Evolutionary conservation across 129 eudicot species (phyloP).

Genomic region (Centaurea solstitialis): DNA sequence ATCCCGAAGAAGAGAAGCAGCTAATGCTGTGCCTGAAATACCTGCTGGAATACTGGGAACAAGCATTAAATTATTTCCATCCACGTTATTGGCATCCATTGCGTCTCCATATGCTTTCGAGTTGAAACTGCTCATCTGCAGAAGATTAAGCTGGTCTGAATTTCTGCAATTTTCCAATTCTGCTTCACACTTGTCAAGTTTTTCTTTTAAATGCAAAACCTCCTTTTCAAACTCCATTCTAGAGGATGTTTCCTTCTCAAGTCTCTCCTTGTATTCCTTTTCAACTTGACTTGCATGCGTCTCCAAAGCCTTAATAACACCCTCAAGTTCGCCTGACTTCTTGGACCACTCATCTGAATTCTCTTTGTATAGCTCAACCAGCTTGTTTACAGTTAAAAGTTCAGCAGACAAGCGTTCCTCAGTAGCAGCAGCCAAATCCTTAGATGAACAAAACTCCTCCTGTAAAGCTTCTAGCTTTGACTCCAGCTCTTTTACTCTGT

Average conservation of each 20-base stretch:
- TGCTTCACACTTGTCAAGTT: slow-evolving; percentile 55
- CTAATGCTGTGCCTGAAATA: slow-evolving; percentile 93
- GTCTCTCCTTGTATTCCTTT: slow-evolving; percentile 73
- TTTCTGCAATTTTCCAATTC: slow-evolving; percentile 64
- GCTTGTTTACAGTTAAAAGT: slow-evolving; percentile 80
- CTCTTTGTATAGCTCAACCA: slow-evolving; percentile 85
- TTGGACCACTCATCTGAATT: slow-evolving; percentile 95
- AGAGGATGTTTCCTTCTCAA: slow-evolving; percentile 63
- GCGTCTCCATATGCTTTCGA: slow-evolving; percentile 40
- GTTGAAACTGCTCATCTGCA: slow-evolving; percentile 55
- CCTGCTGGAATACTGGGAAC: slow-evolving; percentile 77
- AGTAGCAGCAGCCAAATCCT: slow-evolving; percentile 63
- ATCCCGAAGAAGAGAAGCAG: slow-evolving; percentile 94
- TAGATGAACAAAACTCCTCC: slow-evolving; percentile 65
- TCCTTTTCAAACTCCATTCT: slow-evolving; percentile 62
- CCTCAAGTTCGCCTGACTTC: slow-evolving; percentile 98
- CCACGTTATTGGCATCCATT: slow-evolving; percentile 24
- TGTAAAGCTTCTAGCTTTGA: slow-evolving; percentile 63
- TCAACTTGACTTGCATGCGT: slow-evolving; percentile 78
- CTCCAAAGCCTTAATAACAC: slow-evolving; percentile 93
- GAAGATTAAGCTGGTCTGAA: slow-evolving; percentile 54
- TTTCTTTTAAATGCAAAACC: slow-evolving; percentile 54
- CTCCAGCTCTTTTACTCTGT: slow-evolving; percentile 65
- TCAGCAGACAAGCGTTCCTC: slow-evolving; percentile 75
- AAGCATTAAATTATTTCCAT: slow-evolving; percentile 44